Evolutionary conservation across 352 stramenopile genomes (phyloP).

Genomic region (Globisporangium orthogonon): DNA sequence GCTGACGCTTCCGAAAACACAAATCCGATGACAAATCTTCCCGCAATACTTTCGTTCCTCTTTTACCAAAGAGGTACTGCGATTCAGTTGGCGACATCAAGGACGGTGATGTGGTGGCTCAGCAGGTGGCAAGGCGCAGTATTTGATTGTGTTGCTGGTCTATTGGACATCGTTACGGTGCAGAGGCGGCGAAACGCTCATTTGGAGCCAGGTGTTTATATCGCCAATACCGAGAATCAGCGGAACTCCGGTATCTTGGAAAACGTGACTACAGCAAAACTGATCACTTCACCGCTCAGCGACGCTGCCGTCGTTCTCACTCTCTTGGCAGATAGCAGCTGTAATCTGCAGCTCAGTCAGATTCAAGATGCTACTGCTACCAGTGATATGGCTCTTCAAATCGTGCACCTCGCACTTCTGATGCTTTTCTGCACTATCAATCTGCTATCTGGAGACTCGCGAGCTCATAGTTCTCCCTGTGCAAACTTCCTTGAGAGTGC

Average conservation of each 20-base stretch:
- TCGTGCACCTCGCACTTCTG: slow-evolving; percentile 22
- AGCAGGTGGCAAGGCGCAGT: slow-evolving; percentile 53
- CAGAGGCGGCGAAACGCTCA: not conserved
- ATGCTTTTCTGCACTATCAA: slow-evolving; percentile 12
- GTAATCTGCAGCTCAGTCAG: slow-evolving; percentile 9
- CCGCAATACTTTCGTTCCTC: slow-evolving; percentile 32
- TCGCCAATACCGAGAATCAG: no score
- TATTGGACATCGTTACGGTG: slow-evolving; percentile 7
- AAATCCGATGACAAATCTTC: slow-evolving; percentile 11
- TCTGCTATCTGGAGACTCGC: not conserved
- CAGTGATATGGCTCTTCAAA: slow-evolving; percentile 23
- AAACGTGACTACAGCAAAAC: not conserved
- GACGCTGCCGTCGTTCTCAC: slow-evolving; percentile 27
- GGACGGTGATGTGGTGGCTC: slow-evolving; percentile 57
- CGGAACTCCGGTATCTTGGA: not conserved
- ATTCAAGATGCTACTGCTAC: not conserved
- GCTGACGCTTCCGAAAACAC: slow-evolving; percentile 1
- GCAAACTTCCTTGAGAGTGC: slow-evolving; percentile 8
- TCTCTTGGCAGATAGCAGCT: slow-evolving; percentile 24
- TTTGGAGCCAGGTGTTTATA: not conserved
- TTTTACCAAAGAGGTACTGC: slow-evolving; percentile 35
- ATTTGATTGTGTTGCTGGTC: slow-evolving; percentile 27
- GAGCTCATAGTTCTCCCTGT: no score
- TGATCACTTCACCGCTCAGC: slow-evolving; percentile 19
- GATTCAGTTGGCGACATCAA: slow-evolving; percentile 33